Evolutionary conservation across 805 yeast genomes (phyloP).

Genomic region (Ogataea siamensis): DNA sequence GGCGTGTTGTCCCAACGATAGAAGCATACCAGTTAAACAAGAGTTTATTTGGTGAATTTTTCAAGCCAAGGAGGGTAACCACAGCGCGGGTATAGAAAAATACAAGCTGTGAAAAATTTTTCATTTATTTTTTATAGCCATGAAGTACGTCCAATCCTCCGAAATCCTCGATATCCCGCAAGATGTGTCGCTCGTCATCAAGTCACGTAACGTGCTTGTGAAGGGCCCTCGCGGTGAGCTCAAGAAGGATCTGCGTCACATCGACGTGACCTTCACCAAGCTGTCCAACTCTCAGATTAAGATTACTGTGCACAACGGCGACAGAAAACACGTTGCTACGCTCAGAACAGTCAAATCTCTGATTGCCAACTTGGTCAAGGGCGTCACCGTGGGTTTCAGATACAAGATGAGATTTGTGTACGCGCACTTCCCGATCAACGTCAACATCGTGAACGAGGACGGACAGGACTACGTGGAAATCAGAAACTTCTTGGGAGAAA

Average conservation of each 20-base stretch:
- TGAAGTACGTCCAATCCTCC: conserved; percentile 64
- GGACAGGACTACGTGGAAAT: conserved; percentile 79
- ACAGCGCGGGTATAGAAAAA: neutral
- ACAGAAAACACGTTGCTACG: conserved; percentile 99
- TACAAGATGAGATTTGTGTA: conserved; percentile 99
- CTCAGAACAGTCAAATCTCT: conserved; percentile 97
- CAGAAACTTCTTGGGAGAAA: conserved; percentile 99
- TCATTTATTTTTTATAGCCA: conserved; percentile 21
- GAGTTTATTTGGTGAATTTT: conserved; percentile 1
- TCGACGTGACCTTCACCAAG: conserved; percentile 90
- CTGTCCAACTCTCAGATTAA: conserved; percentile 67
- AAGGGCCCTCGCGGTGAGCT: conserved; percentile 97
- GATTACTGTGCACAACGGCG: conserved; percentile 96
- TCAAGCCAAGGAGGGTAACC: conserved; percentile 4
- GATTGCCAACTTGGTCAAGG: conserved; percentile 89
- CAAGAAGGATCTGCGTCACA: conserved; percentile 87
- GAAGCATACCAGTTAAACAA: conserved; percentile 2
- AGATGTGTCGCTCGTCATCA: conserved; percentile 87
- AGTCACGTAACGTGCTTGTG: conserved; percentile 86
- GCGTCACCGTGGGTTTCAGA: conserved; percentile 98
- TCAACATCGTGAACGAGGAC: conserved; percentile 81
- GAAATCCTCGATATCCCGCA: conserved; percentile 72
- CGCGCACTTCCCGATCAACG: conserved; percentile 99
- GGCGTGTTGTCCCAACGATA: conserved; percentile 6
- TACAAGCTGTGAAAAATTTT: conserved; percentile 4